Percentiles rank a stretch among this genome's conserved stretches.
Conservation (phyloP, 2,329 filamentous ascomycete species). For the Claviceps arundinis region DNA sequence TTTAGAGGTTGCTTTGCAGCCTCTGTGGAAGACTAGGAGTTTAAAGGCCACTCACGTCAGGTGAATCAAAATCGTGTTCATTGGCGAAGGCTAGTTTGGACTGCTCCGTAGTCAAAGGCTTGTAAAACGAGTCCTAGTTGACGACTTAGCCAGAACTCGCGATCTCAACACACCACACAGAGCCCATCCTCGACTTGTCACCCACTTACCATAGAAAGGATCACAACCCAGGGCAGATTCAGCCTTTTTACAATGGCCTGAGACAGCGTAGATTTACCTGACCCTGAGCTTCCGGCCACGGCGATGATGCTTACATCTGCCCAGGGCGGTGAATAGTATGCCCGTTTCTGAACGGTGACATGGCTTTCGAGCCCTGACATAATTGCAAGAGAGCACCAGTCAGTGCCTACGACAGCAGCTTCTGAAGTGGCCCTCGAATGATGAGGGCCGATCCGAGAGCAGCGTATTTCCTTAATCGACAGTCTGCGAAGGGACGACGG, state of each 20-base stretch:
- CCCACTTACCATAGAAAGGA: conserved; percentile 73
- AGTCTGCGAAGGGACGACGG: neutral
- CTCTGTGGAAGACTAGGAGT: neutral
- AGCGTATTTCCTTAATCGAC: neutral
- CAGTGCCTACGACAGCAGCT: neutral
- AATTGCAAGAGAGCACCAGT: conserved; percentile 3
- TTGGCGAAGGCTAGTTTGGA: conserved; percentile 73
- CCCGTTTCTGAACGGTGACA: conserved; percentile 41
- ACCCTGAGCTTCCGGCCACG: conserved; percentile 88
- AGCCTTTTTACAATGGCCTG: conserved; percentile 81
- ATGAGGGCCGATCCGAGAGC: neutral
- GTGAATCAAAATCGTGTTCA: conserved; percentile 92
- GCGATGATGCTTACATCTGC: conserved; percentile 93
- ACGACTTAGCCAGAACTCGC: conserved; percentile 10
- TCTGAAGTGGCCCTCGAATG: neutral
- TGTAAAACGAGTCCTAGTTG: conserved; percentile 91
- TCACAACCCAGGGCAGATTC: conserved; percentile 94
- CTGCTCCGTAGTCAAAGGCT: conserved; percentile 66
- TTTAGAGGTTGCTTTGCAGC: conserved; percentile 1
- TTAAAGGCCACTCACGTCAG: conserved; percentile 38
- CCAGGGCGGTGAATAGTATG: conserved; percentile 89
- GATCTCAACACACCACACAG: neutral
- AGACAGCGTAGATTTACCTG: conserved; percentile 84
- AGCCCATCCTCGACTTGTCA: neutral
- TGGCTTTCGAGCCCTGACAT: conserved; percentile 25